Base-by-base conservation (phyloP, 805 yeast genomes). In the Candida broadrunensis region DNA sequence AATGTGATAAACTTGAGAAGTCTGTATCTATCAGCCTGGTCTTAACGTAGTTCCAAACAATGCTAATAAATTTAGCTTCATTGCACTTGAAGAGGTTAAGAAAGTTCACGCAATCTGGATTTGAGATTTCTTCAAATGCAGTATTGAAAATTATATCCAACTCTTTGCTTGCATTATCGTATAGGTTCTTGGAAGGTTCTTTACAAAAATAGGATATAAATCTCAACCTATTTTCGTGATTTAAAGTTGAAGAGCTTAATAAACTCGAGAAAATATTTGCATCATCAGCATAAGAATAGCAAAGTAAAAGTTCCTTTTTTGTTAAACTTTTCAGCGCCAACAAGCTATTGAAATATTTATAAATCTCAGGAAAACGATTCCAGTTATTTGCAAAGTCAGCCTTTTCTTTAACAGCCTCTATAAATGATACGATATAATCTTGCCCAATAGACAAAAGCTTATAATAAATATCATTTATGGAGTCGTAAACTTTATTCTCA, bases 241-340 rank as follows among this genome's bases (percentile, higher is more conserved):
- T 13, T 13, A 37, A 27, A 5, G 33, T 39, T 2, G 51, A 38
- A 18, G 41, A 29, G 5, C 39, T 33, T 15, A 60, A 31, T 26
- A 60, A 40, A 32, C 54, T 55, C n/a, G 39, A 38, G 15, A 55
- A 41, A 8, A 63, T 47, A 2, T 36, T 46, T 2, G 46, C 33
- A 23, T 51, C 44, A n/a, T 46, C 42, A 17, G 54, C 33, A 26
- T 48, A 52, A 12, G 46, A 41, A 29, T 49, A 51, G 2, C 63
- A 42, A 25, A 64, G 25, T 3, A 43, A 38, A 17, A 54, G 45
- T 32, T 65, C 70, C 2, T 36, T 31, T 1, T 34, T 46, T 23
- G 52, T 48, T 27, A 60, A 45, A 11, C 43, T 44, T 7, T 44
- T 42, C 19, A 21, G 24, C 9, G 9, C 24, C 9, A 9, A 21